Percentiles rank a stretch among this genome's conserved stretches.
These are phyloP conservation scores for Colletotrichum sp. DNA, from an alignment of 2,329 filamentous ascomycete genomes.

Conservation along the genomic window DNA sequence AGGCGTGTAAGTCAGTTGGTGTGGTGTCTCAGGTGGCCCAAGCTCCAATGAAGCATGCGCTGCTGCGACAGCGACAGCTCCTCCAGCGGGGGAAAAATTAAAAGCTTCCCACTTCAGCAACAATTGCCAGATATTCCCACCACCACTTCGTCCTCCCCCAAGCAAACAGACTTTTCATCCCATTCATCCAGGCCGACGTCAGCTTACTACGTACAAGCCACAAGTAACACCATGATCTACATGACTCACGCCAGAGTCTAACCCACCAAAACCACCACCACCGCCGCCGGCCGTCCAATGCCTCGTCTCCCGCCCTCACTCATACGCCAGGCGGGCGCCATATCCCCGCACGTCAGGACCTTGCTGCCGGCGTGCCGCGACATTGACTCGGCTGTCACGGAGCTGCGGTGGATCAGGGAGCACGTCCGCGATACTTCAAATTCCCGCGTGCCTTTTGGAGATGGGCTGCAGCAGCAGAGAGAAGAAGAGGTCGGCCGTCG, in stretches of 20 bases:
- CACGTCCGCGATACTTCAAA: conserved; percentile 44
- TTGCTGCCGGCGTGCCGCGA: conserved; percentile 70
- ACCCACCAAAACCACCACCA: background rate
- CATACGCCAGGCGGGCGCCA: conserved; percentile 56
- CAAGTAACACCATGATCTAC: background rate
- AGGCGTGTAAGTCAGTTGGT: background rate
- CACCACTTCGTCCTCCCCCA: background rate
- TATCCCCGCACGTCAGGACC: conserved; percentile 60
- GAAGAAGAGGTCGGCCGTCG: background rate
- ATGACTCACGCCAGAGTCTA: background rate
- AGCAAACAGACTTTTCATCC: background rate
- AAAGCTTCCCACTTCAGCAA: background rate
- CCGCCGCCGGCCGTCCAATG: conserved; percentile 47
- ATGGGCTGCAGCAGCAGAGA: background rate
- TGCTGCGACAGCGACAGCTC: background rate
- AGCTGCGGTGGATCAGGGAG: conserved; percentile 75
- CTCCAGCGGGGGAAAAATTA: background rate
- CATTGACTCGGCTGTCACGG: conserved; percentile 66
- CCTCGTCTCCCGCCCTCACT: conserved; percentile 67
- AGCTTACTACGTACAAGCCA: background rate
- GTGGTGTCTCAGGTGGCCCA: background rate
- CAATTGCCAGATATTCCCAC: background rate
- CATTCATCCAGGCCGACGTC: background rate
- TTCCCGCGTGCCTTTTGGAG: background rate
- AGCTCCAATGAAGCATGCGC: background rate